phyloP scores from a whole-genome alignment of 1,284 basidiomycete species.

The Blastosporella zonata region DNA sequence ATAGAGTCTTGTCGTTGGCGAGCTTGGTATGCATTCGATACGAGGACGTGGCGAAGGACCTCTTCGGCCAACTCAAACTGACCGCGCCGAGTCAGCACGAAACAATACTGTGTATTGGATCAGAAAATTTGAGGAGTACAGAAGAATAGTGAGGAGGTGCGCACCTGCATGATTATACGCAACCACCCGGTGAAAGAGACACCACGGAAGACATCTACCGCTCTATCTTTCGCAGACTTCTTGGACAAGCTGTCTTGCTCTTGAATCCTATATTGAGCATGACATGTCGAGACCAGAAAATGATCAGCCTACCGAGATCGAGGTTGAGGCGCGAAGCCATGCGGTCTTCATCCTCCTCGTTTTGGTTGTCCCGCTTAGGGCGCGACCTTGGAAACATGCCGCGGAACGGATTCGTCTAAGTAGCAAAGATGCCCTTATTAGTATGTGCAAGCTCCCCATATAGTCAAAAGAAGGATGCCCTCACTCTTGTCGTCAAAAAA shows the following conservation, averaged over 20 bases:
- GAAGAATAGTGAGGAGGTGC: not conserved
- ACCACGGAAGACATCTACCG: conserved; percentile 71
- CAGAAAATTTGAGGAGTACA: not conserved
- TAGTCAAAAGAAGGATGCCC: conserved; percentile 22
- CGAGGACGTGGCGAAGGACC: conserved; percentile 74
- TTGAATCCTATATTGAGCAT: conserved; percentile 20
- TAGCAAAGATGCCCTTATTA: not conserved
- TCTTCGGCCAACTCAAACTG: conserved; percentile 74
- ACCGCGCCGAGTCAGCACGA: conserved; percentile 68
- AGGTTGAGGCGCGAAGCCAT: conserved; percentile 77
- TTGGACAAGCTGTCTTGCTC: conserved; percentile 45
- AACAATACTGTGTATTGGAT: conserved; percentile 67
- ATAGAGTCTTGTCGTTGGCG: conserved; percentile 67
- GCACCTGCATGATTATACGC: conserved; percentile 78
- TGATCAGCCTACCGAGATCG: conserved; percentile 53
- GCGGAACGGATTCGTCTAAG: conserved; percentile 50
- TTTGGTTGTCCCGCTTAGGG: conserved; percentile 38
- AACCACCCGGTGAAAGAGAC: conserved; percentile 89
- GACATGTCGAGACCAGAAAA: not conserved
- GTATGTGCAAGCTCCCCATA: not conserved
- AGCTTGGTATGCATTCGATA: conserved; percentile 75
- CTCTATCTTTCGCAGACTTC: conserved; percentile 35
- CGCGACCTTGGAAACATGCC: conserved; percentile 62
- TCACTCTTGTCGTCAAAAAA: conserved; percentile 75
- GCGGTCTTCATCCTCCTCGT: conserved; percentile 67